phyloP scores from a whole-genome alignment of 495 filamentous ascomycete species.

The Bacidia gigantensis region DNA sequence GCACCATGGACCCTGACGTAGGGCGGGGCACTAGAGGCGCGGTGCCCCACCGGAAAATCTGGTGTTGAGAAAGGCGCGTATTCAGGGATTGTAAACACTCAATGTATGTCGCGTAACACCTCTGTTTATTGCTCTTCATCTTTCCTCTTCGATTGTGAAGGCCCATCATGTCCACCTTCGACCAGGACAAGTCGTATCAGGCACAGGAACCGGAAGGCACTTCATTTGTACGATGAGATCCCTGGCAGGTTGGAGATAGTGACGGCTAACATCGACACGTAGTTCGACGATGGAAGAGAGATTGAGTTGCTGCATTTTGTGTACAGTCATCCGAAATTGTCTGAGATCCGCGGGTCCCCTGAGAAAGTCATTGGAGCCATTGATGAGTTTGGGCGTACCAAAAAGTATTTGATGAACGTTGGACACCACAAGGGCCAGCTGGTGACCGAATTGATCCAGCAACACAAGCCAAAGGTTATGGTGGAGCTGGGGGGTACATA shows the following conservation, averaged over 20 bases:
- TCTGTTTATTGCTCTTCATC: too few species aligned
- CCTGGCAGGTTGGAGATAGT: neutral
- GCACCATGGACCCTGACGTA: neutral
- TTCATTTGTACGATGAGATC: constrained; percentile 17
- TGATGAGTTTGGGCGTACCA: constrained; percentile 51
- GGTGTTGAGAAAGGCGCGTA: too few species aligned
- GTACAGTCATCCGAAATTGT: constrained; percentile 41
- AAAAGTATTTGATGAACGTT: constrained; percentile 67
- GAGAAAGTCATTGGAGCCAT: constrained; percentile 50
- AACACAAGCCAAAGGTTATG: constrained; percentile 51
- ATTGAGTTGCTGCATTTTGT: constrained; percentile 57
- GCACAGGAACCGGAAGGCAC: constrained; percentile 24
- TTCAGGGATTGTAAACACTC: neutral
- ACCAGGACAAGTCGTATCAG: constrained; percentile 29
- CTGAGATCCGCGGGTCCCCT: constrained; percentile 50
- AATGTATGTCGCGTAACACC: too few species aligned
- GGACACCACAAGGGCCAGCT: constrained; percentile 58
- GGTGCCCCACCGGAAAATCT: neutral
- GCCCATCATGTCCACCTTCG: neutral
- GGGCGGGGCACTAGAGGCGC: neutral
- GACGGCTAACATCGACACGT: neutral
- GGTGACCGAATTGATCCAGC: constrained; percentile 47
- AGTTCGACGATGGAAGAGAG: constrained; percentile 61
- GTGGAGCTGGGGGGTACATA: constrained; percentile 74
- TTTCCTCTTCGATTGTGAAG: too few species aligned